A percentile compares a stretch with the other conserved stretches of the same genome.
Evolutionary conservation across 768 basidiomycete species (phyloP).

Genomic region (Psilocybe subaeruginosa): DNA sequence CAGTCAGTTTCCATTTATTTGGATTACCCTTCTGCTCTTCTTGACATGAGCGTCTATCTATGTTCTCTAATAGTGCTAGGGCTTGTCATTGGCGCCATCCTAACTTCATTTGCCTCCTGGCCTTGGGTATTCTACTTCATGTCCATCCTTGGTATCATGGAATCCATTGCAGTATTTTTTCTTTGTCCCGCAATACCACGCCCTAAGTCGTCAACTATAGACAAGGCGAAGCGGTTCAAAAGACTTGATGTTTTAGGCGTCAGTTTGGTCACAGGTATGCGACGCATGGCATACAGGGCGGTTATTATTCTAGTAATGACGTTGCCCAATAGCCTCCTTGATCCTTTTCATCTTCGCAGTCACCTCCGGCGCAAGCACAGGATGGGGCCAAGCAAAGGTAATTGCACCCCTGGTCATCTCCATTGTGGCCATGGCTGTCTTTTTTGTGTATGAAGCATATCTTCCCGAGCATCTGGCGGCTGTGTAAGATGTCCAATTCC

Average conservation of each 20-base stretch:
- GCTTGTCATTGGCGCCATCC: constrained; percentile 45
- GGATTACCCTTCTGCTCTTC: not conserved
- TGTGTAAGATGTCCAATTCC: constrained; percentile 31
- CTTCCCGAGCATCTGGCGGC: constrained; percentile 44
- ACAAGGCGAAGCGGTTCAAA: constrained; percentile 22
- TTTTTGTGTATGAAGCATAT: constrained; percentile 54
- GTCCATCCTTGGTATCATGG: constrained; percentile 38
- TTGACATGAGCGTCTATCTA: not conserved
- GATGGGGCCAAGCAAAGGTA: constrained; percentile 51
- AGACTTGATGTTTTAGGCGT: constrained; percentile 42
- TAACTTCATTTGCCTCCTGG: constrained; percentile 43
- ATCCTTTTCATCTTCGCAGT: constrained; percentile 45
- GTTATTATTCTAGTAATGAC: too few species aligned
- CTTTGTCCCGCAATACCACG: constrained; percentile 33
- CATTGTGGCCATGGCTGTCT: constrained; percentile 37
- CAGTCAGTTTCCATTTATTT: constrained; percentile 26
- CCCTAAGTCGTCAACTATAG: not conserved
- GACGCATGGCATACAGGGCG: too few species aligned
- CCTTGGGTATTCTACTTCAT: constrained; percentile 56
- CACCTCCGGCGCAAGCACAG: constrained; percentile 48
- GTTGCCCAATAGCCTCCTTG: constrained; percentile 29
- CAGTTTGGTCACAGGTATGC: constrained; percentile 35
- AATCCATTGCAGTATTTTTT: constrained; percentile 33
- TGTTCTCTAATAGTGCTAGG: constrained; percentile 34
- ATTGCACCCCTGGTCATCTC: constrained; percentile 50